Evolutionary conservation across 108 stramenopile genomes (phyloP), one percentile per base, ranked within the genome.

Genomic region (Phaeodactylum tricornutum): DNA sequence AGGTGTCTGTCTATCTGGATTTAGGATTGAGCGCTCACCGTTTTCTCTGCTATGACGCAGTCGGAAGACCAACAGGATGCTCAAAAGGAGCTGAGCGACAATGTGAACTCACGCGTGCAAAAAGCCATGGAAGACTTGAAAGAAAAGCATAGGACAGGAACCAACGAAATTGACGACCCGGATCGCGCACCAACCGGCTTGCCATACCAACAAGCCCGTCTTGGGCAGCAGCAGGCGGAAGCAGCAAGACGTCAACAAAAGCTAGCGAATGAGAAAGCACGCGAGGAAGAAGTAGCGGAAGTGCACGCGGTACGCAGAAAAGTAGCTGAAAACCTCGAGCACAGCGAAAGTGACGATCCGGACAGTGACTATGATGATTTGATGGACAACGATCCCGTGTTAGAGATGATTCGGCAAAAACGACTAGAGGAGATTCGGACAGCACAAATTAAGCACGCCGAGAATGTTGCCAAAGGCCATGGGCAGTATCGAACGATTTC

Each of bases 401-500:
- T 81, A 41, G 75, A 79, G 17, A 80, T 73, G 8, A 62, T 98
- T 34, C 89, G 96, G 2, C 67, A 84, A 51, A 60, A 58, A 50
- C 90, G 98, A 29, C 35, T 97, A 28, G 57, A 54, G 12, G 64
- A 96, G 74, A 55, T 96, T 50, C 64, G 85, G 70, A 59, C 50
- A 31, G 47, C 47, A 15, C 83, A 90, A 31, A 40, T 53, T 14
- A 55, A 81, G 44, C 61, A 61, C 14, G 64, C 69, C 6, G 64
- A 76, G 52, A 66, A 97, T 32, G 36, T 82, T n/a, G 84, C 87
- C 22, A 73, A 88, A 59, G 98, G 98, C 3, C 98, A 99, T 52
- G 96, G 96, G n/a, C 62, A 84, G 48, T 78, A 88, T 38, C 80
- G 94, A 11, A 93, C 93, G 50, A 95, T 99, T 58, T 14, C 59